Conservation (phyloP, 2,329 filamentous ascomycete genomes). For the Xylariales sp. region DNA sequence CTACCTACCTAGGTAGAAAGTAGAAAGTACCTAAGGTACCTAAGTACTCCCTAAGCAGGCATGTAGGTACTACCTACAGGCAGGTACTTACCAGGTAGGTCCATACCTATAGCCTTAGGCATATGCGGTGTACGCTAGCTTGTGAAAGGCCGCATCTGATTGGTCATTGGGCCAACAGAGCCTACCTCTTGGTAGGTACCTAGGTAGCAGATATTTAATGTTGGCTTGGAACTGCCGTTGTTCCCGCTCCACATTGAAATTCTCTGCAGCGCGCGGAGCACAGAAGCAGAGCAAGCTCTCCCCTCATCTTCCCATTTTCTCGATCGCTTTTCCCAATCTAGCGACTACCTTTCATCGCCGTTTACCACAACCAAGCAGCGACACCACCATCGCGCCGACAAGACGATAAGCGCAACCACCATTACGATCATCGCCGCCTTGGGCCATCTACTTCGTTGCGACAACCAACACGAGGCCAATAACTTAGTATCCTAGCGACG, state of each 20-base stretch:
- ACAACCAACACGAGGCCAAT: neutral
- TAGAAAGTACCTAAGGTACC: too few species aligned
- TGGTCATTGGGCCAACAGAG: neutral
- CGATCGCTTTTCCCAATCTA: slow-evolving; percentile 23
- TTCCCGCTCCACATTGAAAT: slow-evolving; percentile 38
- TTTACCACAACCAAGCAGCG: neutral
- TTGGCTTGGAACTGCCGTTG: slow-evolving; percentile 28
- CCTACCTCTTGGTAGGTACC: neutral
- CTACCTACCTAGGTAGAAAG: too few species aligned
- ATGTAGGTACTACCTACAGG: too few species aligned
- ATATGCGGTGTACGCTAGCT: neutral
- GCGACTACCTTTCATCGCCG: slow-evolving; percentile 7
- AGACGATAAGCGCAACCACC: slow-evolving; percentile 9
- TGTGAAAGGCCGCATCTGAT: neutral
- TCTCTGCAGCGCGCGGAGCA: slow-evolving; percentile 35
- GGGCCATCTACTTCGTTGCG: slow-evolving; percentile 4
- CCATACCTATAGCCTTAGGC: neutral
- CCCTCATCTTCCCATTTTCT: slow-evolving; percentile 21
- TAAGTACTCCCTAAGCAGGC: too few species aligned
- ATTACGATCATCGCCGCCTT: slow-evolving; percentile 4
- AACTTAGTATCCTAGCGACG: slow-evolving; percentile 11
- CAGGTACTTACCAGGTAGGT: neutral
- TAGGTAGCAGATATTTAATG: neutral
- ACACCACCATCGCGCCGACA: neutral
- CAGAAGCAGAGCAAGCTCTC: slow-evolving; percentile 31